These are phyloP conservation scores for Solanum corneliomulleri DNA, from an alignment of 257 asterid genomes.

Conservation along the genomic window DNA sequence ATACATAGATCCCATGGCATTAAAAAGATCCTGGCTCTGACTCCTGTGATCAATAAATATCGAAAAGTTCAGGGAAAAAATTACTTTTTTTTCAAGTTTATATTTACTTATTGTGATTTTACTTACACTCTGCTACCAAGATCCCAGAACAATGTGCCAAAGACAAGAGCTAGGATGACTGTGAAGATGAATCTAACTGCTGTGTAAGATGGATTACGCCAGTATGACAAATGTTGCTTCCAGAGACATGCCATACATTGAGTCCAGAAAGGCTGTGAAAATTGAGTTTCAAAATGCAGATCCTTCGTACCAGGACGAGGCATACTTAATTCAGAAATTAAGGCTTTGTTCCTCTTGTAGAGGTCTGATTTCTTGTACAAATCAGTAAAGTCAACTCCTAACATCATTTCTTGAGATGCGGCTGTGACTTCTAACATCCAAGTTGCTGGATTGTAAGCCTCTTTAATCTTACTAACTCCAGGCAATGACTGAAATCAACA, in stretches of 20 bases:
- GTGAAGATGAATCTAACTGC: constrained; percentile 38
- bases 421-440: constrained; percentile 62
- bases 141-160: constrained; percentile 52
- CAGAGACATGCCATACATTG: constrained; percentile 47
- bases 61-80: constrained; percentile 13
- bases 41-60: constrained; percentile 4
- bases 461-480: constrained; percentile 41
- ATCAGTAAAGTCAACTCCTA: constrained; percentile 29
- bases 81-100: background rate
- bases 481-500: constrained; percentile 15
- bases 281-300: constrained; percentile 21
- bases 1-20: constrained; percentile 8
- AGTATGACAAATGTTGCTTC: constrained; percentile 48
- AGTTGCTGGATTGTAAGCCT: constrained; percentile 54
- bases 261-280: constrained; percentile 28
- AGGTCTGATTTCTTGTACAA: constrained; percentile 34
- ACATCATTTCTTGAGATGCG: constrained; percentile 23
- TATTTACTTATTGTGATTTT: background rate
- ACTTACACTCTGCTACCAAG: constrained; percentile 40
- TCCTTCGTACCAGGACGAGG: constrained; percentile 31
- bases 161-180: constrained; percentile 19
- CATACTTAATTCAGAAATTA: constrained; percentile 25
- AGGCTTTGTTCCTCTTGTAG: constrained; percentile 41
- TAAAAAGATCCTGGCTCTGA: background rate
- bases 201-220: constrained; percentile 44